Evolutionary conservation across 768 basidiomycete species (phyloP).

Genomic region (Cystobasidium onofrii): DNA sequence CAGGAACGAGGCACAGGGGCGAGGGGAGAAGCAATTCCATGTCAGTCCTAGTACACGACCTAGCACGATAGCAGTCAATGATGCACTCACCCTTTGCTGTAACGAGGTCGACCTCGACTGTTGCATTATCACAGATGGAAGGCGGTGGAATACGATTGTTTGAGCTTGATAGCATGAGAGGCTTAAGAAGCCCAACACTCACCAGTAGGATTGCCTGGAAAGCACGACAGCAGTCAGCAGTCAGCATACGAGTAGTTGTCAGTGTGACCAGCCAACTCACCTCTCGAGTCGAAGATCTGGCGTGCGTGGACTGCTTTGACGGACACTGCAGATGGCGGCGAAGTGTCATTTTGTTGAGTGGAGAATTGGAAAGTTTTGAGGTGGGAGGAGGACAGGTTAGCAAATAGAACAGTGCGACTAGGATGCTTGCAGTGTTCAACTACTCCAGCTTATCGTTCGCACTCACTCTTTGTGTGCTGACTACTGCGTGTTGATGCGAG

Average conservation of each 20-base stretch:
- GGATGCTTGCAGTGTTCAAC: not conserved
- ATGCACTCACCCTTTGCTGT: conserved; percentile 43
- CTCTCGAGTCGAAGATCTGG: conserved; percentile 39
- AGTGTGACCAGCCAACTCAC: not conserved
- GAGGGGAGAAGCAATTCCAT: too few species aligned
- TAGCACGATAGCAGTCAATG: not conserved
- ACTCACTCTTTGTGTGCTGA: too few species aligned
- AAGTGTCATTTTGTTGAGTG: not conserved
- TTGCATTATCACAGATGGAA: conserved; percentile 47
- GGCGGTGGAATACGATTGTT: not conserved
- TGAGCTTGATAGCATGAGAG: not conserved
- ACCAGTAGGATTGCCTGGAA: conserved; percentile 30
- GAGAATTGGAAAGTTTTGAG: not conserved
- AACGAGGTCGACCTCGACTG: conserved; percentile 42
- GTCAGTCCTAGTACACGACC: too few species aligned
- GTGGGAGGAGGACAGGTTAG: not conserved
- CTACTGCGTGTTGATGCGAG: too few species aligned
- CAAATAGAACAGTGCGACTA: not conserved
- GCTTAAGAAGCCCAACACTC: not conserved
- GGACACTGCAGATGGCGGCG: not conserved
- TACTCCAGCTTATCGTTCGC: not conserved
- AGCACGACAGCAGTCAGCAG: not conserved
- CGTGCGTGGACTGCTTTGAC: conserved; percentile 39
- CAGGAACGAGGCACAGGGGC: too few species aligned
- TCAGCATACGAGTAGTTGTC: not conserved